Percentiles rank a stretch among this genome's conserved stretches.
Conservation (phyloP, 495 filamentous ascomycete species). For the Hypoxylon fragiforme region DNA sequence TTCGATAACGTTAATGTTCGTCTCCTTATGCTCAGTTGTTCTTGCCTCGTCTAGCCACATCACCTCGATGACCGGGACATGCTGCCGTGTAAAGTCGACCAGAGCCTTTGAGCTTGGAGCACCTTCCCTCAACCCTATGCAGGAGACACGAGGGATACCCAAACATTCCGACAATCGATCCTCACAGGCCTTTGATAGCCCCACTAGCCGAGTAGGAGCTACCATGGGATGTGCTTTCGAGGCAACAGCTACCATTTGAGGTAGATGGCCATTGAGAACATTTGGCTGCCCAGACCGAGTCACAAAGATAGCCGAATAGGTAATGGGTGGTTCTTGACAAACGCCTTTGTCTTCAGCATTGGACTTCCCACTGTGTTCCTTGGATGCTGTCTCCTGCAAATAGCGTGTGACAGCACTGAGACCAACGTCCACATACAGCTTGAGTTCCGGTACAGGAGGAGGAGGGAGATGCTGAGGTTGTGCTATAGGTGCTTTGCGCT, state of each 20-base stretch:
- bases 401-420: slow-evolving; percentile 59
- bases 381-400: slow-evolving; percentile 50
- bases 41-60: slow-evolving; percentile 30
- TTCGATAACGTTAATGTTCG: slow-evolving; percentile 39
- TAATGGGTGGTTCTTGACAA: slow-evolving; percentile 11
- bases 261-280: slow-evolving; percentile 61
- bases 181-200: slow-evolving; percentile 57
- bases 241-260: slow-evolving; percentile 57
- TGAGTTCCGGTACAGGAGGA: slow-evolving; percentile 52
- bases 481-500: slow-evolving; percentile 39
- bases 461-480: slow-evolving; percentile 1
- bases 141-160: slow-evolving; percentile 59
- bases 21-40: slow-evolving; percentile 22
- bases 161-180: slow-evolving; percentile 54
- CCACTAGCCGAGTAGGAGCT: slow-evolving; percentile 55
- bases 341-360: not conserved
- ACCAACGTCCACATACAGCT: slow-evolving; percentile 59
- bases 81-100: slow-evolving; percentile 52
- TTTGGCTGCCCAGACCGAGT: slow-evolving; percentile 53
- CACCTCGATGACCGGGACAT: slow-evolving; percentile 44
- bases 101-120: slow-evolving; percentile 54
- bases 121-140: slow-evolving; percentile 56
- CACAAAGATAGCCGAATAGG: slow-evolving; percentile 57
- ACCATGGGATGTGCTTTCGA: slow-evolving; percentile 44
- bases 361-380: not conserved